Base-by-base conservation (phyloP, 1,284 basidiomycete genomes). In the Cutaneotrichosporon sp. region DNA sequence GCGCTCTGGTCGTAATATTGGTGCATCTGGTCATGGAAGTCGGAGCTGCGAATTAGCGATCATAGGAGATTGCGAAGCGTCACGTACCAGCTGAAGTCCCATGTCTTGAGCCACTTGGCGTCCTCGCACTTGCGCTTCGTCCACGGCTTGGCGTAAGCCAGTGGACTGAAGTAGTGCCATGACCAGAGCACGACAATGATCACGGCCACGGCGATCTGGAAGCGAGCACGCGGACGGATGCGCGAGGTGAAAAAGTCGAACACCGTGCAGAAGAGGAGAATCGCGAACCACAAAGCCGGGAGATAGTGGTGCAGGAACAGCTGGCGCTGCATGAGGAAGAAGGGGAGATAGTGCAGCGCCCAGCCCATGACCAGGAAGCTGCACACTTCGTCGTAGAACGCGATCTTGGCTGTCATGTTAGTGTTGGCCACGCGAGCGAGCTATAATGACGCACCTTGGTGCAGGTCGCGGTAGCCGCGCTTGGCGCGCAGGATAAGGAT, bases 241-340 rank as follows among this genome's bases (percentile, higher is more conserved):
- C 81, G 81, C 26, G 86, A 86, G 0, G 92, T 97, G 32, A 83
- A 72, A 37, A 91, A 81, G 72, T 98, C 96, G 65, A 97, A 97
- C 2, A 88, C 79, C 2, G 79, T 80, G 49, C 86, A 87, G 26
- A 81, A 80, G 24, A 92, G 78, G 9, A 98, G 81, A 61, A 97
- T 84, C 19, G 90, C 85, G 68, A 93, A 97, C 75, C 96, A 98
- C 14, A 99, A 79, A 0, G 94, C 90, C 0, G 93, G 93, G 72
- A 97, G 86, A 72, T 97, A 97, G 76, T 97, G 93, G 71, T 97
- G 93, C 25, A 97, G 74, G 82, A 97, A 97, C 41, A 97, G 83
- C 70, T 98, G 94, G 22, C 94, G 88, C 46, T 82, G 78, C 94
- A 97, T 97, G 61, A 96, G 78, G 81, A 84, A 97, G 81, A 98